Base-by-base conservation (phyloP, 139 green algal species). In the Nannochloris sp. region DNA sequence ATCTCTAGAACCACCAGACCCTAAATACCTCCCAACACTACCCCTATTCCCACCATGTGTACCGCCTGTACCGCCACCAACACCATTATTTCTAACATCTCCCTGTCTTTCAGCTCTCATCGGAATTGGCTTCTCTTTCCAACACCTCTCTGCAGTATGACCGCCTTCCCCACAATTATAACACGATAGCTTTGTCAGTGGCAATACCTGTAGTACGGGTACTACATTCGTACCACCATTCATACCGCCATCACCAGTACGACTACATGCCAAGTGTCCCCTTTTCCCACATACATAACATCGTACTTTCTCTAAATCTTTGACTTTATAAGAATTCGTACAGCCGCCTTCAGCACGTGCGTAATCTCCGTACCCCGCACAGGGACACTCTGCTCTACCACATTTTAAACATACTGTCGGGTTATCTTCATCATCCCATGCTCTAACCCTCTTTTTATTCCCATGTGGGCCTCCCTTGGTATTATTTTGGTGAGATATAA, bases 271-370 rank as follows among this genome's bases (percentile, higher is more conserved):
- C 31, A 89, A 59, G 66, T 93, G 87, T 1, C 87, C 87, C 1
- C 42, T 34, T 12, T 58, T 31, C 5, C 83, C 83, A 72, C 87
- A 93, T 25, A 78, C 60, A 61, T 77, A 79, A 78, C 87, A 93
- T 27, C 73, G 72, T 39, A 78, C 71, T 15, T 75, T 56, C 24
- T 38, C 38, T 46, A 93, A 60, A 74, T 93, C 86, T 7, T 51
- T 30, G 0, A 10, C 2, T n/a, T 30, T 32, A 75, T 91, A 92
- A 2, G 54, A 23, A 2, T 54, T 14, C 6, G 19, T 76, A 74
- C 86, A 92, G 30, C 72, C 79, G 38, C 81, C 78, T 38, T 84
- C 78, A 60, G 80, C 85, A 46, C 80, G 82, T 53, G 81, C 72
- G 37, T 73, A 85, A 64, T 90, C 85, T 0, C 57, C 65, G 24